These are phyloP conservation scores for Gryganskiella cystojenkinii DNA, from an alignment of 192 early-diverging fungal species.

Conservation along the genomic window DNA sequence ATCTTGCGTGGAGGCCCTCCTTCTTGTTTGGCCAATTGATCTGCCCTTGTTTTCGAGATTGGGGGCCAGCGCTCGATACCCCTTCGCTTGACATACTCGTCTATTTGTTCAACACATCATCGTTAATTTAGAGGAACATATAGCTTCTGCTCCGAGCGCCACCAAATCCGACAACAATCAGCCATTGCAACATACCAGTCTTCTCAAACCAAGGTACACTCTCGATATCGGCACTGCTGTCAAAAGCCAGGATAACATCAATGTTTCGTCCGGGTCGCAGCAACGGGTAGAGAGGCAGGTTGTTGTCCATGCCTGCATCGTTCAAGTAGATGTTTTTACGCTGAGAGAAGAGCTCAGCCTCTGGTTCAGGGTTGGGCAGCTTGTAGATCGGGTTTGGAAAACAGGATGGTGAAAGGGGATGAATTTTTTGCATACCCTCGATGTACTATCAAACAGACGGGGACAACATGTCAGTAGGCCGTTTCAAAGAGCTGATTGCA, in stretches of 20 bases:
- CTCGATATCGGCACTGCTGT: conserved; percentile 79
- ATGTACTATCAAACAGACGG: conserved; percentile 51
- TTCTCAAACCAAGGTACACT: conserved; percentile 72
- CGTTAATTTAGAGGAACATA: neutral
- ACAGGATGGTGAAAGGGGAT: conserved; percentile 73
- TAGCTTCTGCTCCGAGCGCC: neutral
- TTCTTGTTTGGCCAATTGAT: conserved; percentile 38
- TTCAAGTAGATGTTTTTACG: conserved; percentile 63
- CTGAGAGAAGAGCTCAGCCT: conserved; percentile 29
- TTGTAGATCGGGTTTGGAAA: conserved; percentile 77
- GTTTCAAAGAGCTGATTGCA: neutral
- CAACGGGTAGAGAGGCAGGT: conserved; percentile 81
- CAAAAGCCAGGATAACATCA: conserved; percentile 80
- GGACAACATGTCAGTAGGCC: neutral
- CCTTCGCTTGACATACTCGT: conserved; percentile 68
- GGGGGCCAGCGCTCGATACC: conserved; percentile 70
- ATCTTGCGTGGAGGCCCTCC: conserved; percentile 59
- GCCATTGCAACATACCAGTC: conserved; percentile 22
- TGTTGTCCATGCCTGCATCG: conserved; percentile 87
- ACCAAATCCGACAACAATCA: neutral
- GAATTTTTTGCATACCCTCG: conserved; percentile 60
- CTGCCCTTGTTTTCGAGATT: conserved; percentile 37
- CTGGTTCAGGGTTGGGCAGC: conserved; percentile 46
- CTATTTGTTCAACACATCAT: conserved; percentile 29
- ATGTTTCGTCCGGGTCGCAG: conserved; percentile 71